Percentiles rank a stretch among this genome's conserved stretches.
phyloP scores from a whole-genome alignment of 2,329 filamentous ascomycete genomes.

The Ceratocystiopsis minuta region DNA sequence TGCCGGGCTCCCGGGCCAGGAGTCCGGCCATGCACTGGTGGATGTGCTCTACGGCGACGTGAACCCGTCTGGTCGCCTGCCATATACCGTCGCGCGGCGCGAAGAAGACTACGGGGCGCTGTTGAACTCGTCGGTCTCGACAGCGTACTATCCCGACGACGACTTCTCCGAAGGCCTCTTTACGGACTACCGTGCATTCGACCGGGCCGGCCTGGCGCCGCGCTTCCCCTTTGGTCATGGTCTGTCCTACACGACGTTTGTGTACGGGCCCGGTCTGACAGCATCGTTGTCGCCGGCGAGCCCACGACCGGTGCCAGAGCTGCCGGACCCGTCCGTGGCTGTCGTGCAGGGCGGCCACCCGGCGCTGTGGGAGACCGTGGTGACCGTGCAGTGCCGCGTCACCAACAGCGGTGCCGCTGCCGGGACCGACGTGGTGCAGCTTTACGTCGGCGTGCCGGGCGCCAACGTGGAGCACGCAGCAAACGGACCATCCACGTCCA shows the following conservation, averaged over 20 bases:
- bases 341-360: constrained; percentile 8
- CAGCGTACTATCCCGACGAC: constrained; percentile 33
- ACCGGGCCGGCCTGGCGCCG: constrained; percentile 42
- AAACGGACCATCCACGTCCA: not conserved
- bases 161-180: constrained; percentile 59
- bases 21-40: constrained; percentile 25
- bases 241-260: constrained; percentile 58
- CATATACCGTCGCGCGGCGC: constrained; percentile 26
- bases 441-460: constrained; percentile 11
- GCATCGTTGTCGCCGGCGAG: constrained; percentile 24
- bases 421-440: constrained; percentile 12
- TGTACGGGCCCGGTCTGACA: constrained; percentile 23
- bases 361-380: constrained; percentile 24
- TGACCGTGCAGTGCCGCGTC: constrained; percentile 18
- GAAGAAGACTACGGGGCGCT: constrained; percentile 19
- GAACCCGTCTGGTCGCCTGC: constrained; percentile 25
- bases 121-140: constrained; percentile 9
- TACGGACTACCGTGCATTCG: constrained; percentile 59
- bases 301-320: constrained; percentile 25
- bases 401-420: constrained; percentile 21
- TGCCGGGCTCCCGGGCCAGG: constrained; percentile 33
- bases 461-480: not conserved
- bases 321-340: constrained; percentile 1
- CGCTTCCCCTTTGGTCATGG: constrained; percentile 65
- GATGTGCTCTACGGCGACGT: constrained; percentile 26